phyloP scores from a whole-genome alignment of 805 yeast species.

The Metschnikowia orientalis region DNA sequence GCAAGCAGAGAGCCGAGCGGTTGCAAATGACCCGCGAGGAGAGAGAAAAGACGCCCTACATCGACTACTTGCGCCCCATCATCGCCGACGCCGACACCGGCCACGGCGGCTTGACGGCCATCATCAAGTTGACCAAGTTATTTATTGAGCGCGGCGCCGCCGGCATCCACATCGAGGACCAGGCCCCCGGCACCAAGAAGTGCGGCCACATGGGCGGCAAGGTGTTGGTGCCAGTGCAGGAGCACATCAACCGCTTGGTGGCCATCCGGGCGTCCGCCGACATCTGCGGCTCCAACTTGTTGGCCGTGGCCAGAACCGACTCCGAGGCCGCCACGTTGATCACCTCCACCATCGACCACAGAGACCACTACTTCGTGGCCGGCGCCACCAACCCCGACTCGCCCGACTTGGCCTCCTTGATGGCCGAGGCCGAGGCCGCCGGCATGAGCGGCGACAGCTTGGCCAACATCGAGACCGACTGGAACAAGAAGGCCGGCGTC shows the following conservation, averaged over 20 bases:
- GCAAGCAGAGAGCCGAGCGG: slow-evolving; percentile 90
- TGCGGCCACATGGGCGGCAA: slow-evolving; percentile 99
- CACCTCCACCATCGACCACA: slow-evolving; percentile 87
- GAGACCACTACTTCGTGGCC: slow-evolving; percentile 89
- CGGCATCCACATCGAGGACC: slow-evolving; percentile 97
- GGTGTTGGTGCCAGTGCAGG: slow-evolving; percentile 95
- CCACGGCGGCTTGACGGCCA: slow-evolving; percentile 97
- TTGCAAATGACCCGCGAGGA: slow-evolving; percentile 55
- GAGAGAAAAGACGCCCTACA: slow-evolving; percentile 67
- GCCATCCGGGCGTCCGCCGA: slow-evolving; percentile 96
- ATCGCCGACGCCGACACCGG: slow-evolving; percentile 99
- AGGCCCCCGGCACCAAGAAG: slow-evolving; percentile 97
- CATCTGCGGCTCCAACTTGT: slow-evolving; percentile 79
- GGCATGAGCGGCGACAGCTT: slow-evolving; percentile 73
- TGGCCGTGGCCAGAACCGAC: slow-evolving; percentile 92
- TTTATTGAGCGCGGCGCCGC: slow-evolving; percentile 98
- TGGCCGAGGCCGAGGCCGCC: slow-evolving; percentile 73
- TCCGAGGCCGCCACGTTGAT: slow-evolving; percentile 96
- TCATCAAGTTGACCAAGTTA: slow-evolving; percentile 90
- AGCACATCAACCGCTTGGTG: slow-evolving; percentile 89
- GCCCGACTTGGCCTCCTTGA: slow-evolving; percentile 67
- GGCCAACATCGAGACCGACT: slow-evolving; percentile 70
- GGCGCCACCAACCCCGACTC: slow-evolving; percentile 87
- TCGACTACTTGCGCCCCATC: slow-evolving; percentile 89
- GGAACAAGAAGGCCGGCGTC: slow-evolving; percentile 79